Base-by-base conservation (phyloP, 2,329 filamentous ascomycete species). In the Fusarium falciforme region DNA sequence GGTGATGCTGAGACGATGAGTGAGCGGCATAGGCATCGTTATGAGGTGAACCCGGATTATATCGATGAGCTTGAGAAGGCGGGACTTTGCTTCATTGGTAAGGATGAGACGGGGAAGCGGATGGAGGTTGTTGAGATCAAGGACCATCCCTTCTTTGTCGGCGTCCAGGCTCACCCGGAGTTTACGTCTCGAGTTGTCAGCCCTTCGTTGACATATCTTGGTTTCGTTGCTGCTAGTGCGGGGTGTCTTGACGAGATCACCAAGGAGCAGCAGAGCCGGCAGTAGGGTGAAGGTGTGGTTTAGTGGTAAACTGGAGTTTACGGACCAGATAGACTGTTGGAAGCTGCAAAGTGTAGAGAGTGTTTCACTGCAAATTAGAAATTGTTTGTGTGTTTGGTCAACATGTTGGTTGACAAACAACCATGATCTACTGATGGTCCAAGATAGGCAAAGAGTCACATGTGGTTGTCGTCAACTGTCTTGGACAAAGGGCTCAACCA, bases 21-120 rank as follows among this genome's bases (percentile, higher is more conserved):
- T 64, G 95, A 97, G 85, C 90, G 94, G 61, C 94, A 98, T 82
- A 91, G 95, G 67, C 95, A 97, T 84, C 90, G 94, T 31, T 97
- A 97, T 81, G 95, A 97, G 85, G 93, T 97, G 76, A 97, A 97
- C 83, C 94, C 94, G 0, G 88, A 90, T 11, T 92, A 92, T 78
- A 90, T 96, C 61, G 90, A 92, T 4, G 83, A 84, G 35, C 86
- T 98, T 5, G 88, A 93, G 72, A 83, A 89, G 52, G 90, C 88
- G 4, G 94, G 94, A 0, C 85, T 98, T 29, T 92, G 76, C 93
- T 97, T 17, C 82, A 76, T 65, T 35, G 49, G 52, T 12, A 63
- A 33, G 14, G 64, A 66, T 22, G 38, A 40, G 20, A 61, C 20
- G 11, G 64, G 58, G 3, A 33, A 47, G 25, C 29, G 64, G 22